A percentile compares a stretch with the other conserved stretches of the same genome.
Conservation (phyloP, 257 asterid genomes). For the Avicennia marina region DNA sequence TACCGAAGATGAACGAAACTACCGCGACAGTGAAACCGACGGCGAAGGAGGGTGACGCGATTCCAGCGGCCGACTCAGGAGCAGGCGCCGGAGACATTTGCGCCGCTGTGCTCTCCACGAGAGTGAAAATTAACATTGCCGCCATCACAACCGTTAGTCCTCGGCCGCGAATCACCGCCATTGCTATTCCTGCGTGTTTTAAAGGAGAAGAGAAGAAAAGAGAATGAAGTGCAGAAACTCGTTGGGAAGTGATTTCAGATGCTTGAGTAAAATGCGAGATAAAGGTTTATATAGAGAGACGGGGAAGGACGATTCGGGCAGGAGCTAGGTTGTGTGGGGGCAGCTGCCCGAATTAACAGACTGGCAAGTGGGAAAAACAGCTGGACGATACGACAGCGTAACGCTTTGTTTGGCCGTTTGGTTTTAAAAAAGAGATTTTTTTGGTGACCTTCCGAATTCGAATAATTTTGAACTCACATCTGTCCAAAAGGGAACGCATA, state of each 20-base stretch:
- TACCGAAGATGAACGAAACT: conserved; percentile 34
- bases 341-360: conserved; percentile 50
- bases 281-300: conserved; percentile 13
- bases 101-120: conserved; percentile 38
- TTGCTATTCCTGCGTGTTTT: neutral
- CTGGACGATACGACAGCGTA: conserved; percentile 34
- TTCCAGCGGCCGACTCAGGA: conserved; percentile 40
- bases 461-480: neutral
- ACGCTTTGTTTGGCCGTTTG: too few relatives aligned
- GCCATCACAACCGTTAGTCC: conserved; percentile 17
- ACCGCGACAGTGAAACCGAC: conserved; percentile 32
- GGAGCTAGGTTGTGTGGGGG: too few relatives aligned
- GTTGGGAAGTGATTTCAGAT: too few relatives aligned
- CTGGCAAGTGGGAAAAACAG: conserved; percentile 52
- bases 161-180: conserved; percentile 40
- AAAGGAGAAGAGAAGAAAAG: too few relatives aligned
- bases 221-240: too few relatives aligned
- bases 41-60: conserved; percentile 34
- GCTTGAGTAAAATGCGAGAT: too few relatives aligned
- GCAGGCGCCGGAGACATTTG: conserved; percentile 37
- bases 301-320: conserved; percentile 27
- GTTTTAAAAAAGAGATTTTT: too few relatives aligned
- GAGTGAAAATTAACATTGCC: conserved; percentile 28
- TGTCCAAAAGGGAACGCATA: too few relatives aligned
- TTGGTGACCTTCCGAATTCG: neutral